Conservation (phyloP, 1,139 yeast species). For the Cylindricascospora bacillispora region DNA sequence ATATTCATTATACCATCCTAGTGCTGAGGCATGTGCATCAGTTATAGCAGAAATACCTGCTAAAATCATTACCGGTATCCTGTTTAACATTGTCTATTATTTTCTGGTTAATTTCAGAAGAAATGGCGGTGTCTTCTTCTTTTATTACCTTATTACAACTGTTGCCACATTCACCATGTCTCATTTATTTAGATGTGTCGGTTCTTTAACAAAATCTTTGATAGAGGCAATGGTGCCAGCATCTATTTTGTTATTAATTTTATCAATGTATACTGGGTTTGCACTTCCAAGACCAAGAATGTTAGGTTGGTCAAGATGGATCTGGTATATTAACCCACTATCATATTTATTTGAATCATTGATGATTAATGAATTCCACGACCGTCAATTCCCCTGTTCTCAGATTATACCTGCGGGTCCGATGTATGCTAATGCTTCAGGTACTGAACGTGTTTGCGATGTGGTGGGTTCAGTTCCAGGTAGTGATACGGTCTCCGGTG, state of each 20-base stretch:
- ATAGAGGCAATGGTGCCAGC: conserved; percentile 69
- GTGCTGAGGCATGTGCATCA: conserved; percentile 66
- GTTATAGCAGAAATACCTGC: conserved; percentile 56
- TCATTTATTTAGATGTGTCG: conserved; percentile 58
- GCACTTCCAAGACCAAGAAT: conserved; percentile 53
- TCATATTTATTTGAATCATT: conserved; percentile 58
- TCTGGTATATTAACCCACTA: conserved; percentile 59
- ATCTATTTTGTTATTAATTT: conserved; percentile 43
- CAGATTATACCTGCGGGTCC: conserved; percentile 42
- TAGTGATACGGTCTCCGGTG: conserved; percentile 39
- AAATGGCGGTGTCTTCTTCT: conserved; percentile 57
- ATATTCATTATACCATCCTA: conserved; percentile 63
- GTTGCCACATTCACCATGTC: conserved; percentile 53
- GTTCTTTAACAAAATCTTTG: conserved; percentile 47
- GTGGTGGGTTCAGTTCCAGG: conserved; percentile 59
- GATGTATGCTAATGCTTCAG: conserved; percentile 29
- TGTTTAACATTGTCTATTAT: conserved; percentile 51
- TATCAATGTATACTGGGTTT: conserved; percentile 68
- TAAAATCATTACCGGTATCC: conserved; percentile 40
- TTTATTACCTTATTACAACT: conserved; percentile 43
- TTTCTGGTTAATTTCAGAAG: conserved; percentile 59
- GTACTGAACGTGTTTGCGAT: conserved; percentile 41
- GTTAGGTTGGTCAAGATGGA: conserved; percentile 75
- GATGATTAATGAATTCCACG: conserved; percentile 41
- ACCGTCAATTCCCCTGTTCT: conserved; percentile 32